These are phyloP conservation scores for Pythium graminicola DNA, from an alignment of 352 stramenopile genomes.

Conservation along the genomic window DNA sequence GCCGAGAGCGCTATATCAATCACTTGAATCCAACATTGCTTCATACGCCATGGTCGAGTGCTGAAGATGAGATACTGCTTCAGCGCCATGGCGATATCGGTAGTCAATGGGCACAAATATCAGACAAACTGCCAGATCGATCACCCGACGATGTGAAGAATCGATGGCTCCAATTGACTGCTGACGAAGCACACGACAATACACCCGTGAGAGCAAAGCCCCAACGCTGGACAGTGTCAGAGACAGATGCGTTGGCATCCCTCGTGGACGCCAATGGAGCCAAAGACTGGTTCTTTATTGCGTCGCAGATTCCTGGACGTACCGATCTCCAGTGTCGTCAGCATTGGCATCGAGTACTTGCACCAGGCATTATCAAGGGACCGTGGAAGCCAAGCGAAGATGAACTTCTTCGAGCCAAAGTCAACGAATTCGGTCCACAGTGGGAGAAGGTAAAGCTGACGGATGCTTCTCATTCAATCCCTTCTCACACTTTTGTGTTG, in stretches of 20 bases:
- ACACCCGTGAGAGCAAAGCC: neutral
- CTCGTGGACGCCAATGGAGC: conserved; percentile 42
- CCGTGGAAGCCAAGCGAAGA: conserved; percentile 53
- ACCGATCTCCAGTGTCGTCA: conserved; percentile 75
- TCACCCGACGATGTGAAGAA: conserved; percentile 60
- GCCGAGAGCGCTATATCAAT: conserved; percentile 69
- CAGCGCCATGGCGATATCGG: conserved; percentile 28
- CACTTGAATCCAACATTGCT: conserved; percentile 42
- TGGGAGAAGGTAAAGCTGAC: conserved; percentile 48
- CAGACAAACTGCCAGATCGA: conserved; percentile 24
- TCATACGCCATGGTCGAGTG: conserved; percentile 27
- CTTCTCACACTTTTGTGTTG: neutral
- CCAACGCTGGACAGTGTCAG: conserved; percentile 26
- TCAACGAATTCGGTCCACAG: conserved; percentile 36
- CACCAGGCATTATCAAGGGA: conserved; percentile 47
- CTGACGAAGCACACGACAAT: neutral
- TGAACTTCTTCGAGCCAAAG: conserved; percentile 31
- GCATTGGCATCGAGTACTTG: conserved; percentile 62
- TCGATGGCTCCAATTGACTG: conserved; percentile 26
- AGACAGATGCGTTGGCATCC: conserved; percentile 29
- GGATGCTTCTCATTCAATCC: neutral
- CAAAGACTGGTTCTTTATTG: conserved; percentile 68
- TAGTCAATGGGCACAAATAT: conserved; percentile 35
- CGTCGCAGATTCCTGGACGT: conserved; percentile 53
- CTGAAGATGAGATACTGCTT: conserved; percentile 41